Evolutionary conservation across 1,284 basidiomycete genomes (phyloP).

Genomic region (Ganoderma lingzhi): DNA sequence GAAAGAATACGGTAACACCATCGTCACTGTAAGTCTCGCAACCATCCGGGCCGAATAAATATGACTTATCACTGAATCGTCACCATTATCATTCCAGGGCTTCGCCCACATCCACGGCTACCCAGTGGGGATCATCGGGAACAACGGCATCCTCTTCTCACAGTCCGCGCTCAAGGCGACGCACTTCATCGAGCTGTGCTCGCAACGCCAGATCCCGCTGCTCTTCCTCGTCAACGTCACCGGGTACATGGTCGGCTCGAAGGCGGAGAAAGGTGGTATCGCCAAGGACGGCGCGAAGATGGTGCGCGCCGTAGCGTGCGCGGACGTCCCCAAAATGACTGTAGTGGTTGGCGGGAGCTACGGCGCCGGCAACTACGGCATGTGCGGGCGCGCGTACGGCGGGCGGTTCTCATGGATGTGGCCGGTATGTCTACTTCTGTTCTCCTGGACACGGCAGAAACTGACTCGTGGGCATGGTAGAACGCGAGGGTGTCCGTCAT

Average conservation of each 20-base stretch:
- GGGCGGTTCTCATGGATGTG: slow-evolving; percentile 98
- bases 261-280: slow-evolving; percentile 94
- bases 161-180: slow-evolving; percentile 94
- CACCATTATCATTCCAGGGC: slow-evolving; percentile 56
- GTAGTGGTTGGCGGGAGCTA: slow-evolving; percentile 96
- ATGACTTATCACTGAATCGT: too few relatives aligned
- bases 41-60: neutral
- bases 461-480: slow-evolving; percentile 43
- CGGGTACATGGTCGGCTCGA: slow-evolving; percentile 95
- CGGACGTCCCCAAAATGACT: slow-evolving; percentile 94
- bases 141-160: slow-evolving; percentile 95
- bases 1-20: slow-evolving; percentile 91
- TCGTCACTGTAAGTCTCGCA: slow-evolving; percentile 78
- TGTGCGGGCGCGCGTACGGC: slow-evolving; percentile 92
- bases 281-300: slow-evolving; percentile 98
- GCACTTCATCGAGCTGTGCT: slow-evolving; percentile 95
- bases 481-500: slow-evolving; percentile 97
- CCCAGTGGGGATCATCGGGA: slow-evolving; percentile 89
- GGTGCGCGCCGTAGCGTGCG: slow-evolving; percentile 95
- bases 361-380: slow-evolving; percentile 95
- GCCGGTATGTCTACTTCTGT: slow-evolving; percentile 68
- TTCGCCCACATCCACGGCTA: slow-evolving; percentile 92
- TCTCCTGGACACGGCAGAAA: too few relatives aligned
- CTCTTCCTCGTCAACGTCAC: slow-evolving; percentile 96
- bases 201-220: slow-evolving; percentile 89